Base-by-base conservation (phyloP, 163 green algal genomes). In the Scenedesmus sp. region DNA sequence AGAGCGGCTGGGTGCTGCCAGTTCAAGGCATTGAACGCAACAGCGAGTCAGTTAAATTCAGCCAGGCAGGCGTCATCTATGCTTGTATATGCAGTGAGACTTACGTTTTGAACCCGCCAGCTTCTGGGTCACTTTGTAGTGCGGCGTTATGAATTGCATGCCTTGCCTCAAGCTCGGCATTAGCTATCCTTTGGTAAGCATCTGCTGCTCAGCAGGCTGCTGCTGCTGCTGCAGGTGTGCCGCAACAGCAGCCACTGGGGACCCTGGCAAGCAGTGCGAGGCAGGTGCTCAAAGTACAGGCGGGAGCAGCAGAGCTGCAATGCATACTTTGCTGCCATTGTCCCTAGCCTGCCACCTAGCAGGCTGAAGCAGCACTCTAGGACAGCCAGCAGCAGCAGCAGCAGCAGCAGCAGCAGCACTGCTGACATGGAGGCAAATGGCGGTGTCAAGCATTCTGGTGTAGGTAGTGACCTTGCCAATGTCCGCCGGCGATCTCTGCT, bases 221-320 rank as follows among this genome's bases (percentile, higher is more conserved):
- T 76, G 81, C 13, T 16, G 8, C 55, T 46, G 5, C 4, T 62
- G 86, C 70, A 91, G 87, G 87, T 91, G 20, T 91, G 87, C 55
- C 87, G 57, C 54, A 84, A 84, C 55, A 55, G 10, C 15, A 84
- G 26, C 12, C 67, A 91, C 74, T 91, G 87, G 87, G 87, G 87
- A 1, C 87, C 87, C 20, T 91, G 87, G 87, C 73, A 59, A 20
- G 34, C 87, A 62, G 87, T 91, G 59, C 87, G 73, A 2, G 87
- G 87, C 23, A 77, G 87, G 34, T 91, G 87, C 70, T 62, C 74
- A 23, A 55, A 66, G 73, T 91, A 91, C 87, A 77, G 87, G 5
- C 16, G 20, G 8, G 87, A 91, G 55, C 87, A 91, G 74, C 87
- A 91, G 87, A 86, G 67, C 70, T 91, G 87, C 74, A 91, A 85